These are phyloP conservation scores for Penicillium macrosclerotiorum DNA, from an alignment of 495 filamentous ascomycete genomes.

Conservation along the genomic window DNA sequence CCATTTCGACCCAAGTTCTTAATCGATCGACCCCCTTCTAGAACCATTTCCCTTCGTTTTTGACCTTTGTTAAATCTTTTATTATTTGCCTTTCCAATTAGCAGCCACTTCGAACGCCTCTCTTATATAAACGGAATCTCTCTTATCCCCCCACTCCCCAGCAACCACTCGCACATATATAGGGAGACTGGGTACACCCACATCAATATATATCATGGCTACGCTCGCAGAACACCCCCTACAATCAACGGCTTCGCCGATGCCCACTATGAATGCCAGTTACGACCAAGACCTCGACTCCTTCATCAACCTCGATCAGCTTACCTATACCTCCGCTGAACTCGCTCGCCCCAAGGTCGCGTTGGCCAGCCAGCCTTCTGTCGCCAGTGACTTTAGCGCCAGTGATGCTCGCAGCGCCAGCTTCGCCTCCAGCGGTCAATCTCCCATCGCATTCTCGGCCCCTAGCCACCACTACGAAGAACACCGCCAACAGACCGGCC, in stretches of 20 bases:
- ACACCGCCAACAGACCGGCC: conserved; percentile 87
- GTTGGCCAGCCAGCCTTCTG: conserved; percentile 35
- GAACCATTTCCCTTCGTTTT: conserved; percentile 7
- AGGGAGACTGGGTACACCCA: no score
- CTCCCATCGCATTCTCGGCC: conserved; percentile 61
- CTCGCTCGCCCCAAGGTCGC: conserved; percentile 39
- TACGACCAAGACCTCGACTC: conserved; percentile 51
- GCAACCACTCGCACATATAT: not conserved
- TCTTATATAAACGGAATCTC: conserved; percentile 3
- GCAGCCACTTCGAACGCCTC: not conserved
- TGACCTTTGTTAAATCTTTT: conserved; percentile 6
- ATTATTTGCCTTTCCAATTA: conserved; percentile 1
- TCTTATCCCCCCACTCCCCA: conserved; percentile 1
- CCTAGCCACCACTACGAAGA: conserved; percentile 92
- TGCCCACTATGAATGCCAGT: conserved; percentile 26
- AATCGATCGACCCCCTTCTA: not conserved
- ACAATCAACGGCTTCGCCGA: conserved; percentile 23
- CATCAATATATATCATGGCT: conserved; percentile 34
- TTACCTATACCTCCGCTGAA: conserved; percentile 42
- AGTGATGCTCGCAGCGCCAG: conserved; percentile 40
- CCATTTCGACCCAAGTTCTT: not conserved
- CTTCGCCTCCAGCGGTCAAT: conserved; percentile 42
- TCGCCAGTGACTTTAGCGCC: conserved; percentile 38
- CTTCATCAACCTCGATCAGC: conserved; percentile 52
- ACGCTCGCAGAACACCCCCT: conserved; percentile 42